Base-by-base conservation (phyloP, 768 basidiomycete genomes). In the Russula lepida region DNA sequence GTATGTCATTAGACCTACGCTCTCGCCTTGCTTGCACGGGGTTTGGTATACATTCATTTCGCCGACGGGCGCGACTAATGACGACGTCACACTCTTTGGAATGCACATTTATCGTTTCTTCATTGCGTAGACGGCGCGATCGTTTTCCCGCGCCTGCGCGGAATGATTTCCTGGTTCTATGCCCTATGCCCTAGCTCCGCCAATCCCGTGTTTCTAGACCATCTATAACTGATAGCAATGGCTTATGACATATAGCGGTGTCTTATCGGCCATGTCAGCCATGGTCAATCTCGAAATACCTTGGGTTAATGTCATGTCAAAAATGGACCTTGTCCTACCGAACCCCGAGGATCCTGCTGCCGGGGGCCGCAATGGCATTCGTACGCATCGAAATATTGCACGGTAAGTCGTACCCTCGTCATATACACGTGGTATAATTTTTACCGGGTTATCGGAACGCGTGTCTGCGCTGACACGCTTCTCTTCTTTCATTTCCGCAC, bases 281-380 rank as follows among this genome's bases (percentile, higher is more conserved):
- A 99, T 99, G 97, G 90, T 98, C 37, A 94, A 93, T 68, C 81
- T 99, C 43, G 97, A 98, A 70, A 85, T 97, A 37, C 94, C 95
- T 0, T 95, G 93, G 88, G 86, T 99, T 63, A 98, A 98, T 68
- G 75, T 98, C 71, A 93, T 99, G 90, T 95, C 92, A 47, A 99
- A 99, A 74, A 98, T 99, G 97, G 97, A 99, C 73, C 81, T 99
- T 48, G 89, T 98, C 49, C 91, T 83, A 0, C 72, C 77, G 1
- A 84, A 81, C 67, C 62, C 77, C 5, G 84, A 88, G 44, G 85
- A 85, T 67, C 77, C 80, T 47, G 74, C 80, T 11, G 77, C 41
- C 3, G 66, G 80, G 62, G 81, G 82, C 27, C 76, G 90, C 61
- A 93, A 91, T 70, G 91, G 89, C 17, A 73, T 84, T 58, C 82